Conservation (phyloP, 2,329 filamentous ascomycete species). For the Dendrostoma leiphaemia region DNA sequence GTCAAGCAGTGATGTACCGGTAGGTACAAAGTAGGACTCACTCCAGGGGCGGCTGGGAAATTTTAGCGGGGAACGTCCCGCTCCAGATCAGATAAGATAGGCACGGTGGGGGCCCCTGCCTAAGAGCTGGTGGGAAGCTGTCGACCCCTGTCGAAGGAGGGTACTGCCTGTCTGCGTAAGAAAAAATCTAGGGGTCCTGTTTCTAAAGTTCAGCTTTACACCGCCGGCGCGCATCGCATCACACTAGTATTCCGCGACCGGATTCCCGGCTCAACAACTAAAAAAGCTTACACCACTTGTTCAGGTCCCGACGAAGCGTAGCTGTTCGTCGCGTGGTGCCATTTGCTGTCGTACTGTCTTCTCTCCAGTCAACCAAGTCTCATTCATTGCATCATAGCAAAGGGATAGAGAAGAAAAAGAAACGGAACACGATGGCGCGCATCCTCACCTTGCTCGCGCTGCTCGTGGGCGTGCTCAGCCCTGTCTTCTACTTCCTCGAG, state of each 20-base stretch:
- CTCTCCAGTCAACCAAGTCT: not conserved
- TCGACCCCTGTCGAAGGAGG: not conserved
- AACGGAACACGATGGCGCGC: slow-evolving; percentile 22
- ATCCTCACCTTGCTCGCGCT: slow-evolving; percentile 51
- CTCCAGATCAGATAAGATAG: not conserved
- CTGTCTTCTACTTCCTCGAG: slow-evolving; percentile 55
- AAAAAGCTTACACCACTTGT: too few species aligned
- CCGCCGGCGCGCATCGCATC: not conserved
- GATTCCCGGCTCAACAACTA: too few species aligned
- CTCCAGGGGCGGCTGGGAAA: too few species aligned
- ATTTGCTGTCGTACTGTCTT: too few species aligned
- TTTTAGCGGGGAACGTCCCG: not conserved
- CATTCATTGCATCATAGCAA: not conserved
- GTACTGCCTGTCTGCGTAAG: too few species aligned
- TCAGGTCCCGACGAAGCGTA: too few species aligned
- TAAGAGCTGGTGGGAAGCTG: not conserved
- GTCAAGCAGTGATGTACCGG: too few species aligned
- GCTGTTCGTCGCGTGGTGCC: too few species aligned
- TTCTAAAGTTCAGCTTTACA: too few species aligned
- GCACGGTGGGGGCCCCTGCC: not conserved
- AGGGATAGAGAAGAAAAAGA: not conserved
- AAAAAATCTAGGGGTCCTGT: slow-evolving; percentile 1
- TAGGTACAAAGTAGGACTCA: too few species aligned
- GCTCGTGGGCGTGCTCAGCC: slow-evolving; percentile 52
- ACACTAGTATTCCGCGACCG: too few species aligned